Conservation (phyloP, 73 alveolate species). For the Paramecium octaurelia region DNA sequence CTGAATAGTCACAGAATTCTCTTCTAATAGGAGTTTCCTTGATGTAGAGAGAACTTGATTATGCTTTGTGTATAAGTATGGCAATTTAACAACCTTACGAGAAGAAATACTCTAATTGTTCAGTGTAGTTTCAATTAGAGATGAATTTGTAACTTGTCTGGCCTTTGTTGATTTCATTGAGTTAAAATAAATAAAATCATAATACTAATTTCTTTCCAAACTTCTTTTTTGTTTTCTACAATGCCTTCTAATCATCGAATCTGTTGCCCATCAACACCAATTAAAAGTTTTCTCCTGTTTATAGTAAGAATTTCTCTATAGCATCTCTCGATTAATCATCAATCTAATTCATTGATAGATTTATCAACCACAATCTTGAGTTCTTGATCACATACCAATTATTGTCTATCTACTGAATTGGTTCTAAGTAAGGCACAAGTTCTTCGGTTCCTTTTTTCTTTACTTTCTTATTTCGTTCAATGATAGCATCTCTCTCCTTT, state of each 20-base stretch:
- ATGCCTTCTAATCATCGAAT: slow-evolving; percentile 18
- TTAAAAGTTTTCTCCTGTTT: slow-evolving; percentile 45
- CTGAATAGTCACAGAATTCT: neutral
- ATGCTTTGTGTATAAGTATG: neutral
- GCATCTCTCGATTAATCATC: slow-evolving; percentile 20
- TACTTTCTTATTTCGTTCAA: slow-evolving; percentile 40
- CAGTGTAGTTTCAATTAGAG: slow-evolving; percentile 18
- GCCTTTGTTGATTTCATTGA: neutral
- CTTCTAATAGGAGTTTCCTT: neutral
- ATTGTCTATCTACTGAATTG: neutral
- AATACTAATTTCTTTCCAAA: slow-evolving; percentile 39
- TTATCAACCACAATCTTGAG: slow-evolving; percentile 35
- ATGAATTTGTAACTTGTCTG: slow-evolving; percentile 11
- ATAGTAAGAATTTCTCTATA: slow-evolving; percentile 6
- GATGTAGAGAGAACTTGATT: neutral
- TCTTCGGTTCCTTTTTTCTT: slow-evolving; percentile 42
- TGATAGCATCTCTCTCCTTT: slow-evolving; percentile 28
- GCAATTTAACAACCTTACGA: neutral
- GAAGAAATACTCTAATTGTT: neutral
- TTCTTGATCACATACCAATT: neutral
- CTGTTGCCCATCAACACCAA: slow-evolving; percentile 32
- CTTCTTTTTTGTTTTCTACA: slow-evolving; percentile 13
- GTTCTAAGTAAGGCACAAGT: neutral
- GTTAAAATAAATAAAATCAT: slow-evolving; percentile 6
- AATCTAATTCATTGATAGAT: slow-evolving; percentile 12